These are phyloP conservation scores for Fusarium caatingaense DNA, from an alignment of 2,329 filamentous ascomycete species.

Conservation along the genomic window DNA sequence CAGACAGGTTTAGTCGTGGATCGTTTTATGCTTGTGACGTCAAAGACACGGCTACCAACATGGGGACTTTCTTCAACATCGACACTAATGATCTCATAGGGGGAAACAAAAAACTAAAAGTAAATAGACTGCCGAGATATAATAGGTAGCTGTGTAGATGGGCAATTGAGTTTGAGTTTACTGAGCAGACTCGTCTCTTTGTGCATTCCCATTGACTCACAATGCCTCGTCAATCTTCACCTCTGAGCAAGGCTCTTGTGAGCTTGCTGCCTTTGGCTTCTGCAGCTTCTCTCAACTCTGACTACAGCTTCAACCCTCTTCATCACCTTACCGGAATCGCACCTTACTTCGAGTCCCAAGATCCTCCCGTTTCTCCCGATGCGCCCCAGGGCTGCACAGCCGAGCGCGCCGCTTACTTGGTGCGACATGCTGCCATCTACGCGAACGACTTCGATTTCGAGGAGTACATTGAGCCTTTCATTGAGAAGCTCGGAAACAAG, in stretches of 20 bases:
- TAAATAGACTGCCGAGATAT: slow-evolving; percentile 3
- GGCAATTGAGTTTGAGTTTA: background rate
- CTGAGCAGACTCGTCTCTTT: background rate
- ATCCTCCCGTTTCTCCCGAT: slow-evolving; percentile 52
- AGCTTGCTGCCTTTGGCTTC: slow-evolving; percentile 24
- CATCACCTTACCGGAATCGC: slow-evolving; percentile 67
- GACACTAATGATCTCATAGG: slow-evolving; percentile 31
- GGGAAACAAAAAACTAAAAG: background rate
- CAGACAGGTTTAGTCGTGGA: slow-evolving; percentile 26
- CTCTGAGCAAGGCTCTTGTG: slow-evolving; percentile 13
- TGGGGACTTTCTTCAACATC: background rate
- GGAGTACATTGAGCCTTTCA: slow-evolving; percentile 66
- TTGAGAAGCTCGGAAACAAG: slow-evolving; percentile 69
- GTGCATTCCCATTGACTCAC: background rate
- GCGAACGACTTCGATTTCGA: slow-evolving; percentile 70
- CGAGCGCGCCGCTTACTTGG: slow-evolving; percentile 64
- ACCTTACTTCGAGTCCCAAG: slow-evolving; percentile 67
- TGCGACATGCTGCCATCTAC: slow-evolving; percentile 70
- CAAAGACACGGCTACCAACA: slow-evolving; percentile 11
- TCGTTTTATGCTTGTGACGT: slow-evolving; percentile 29
- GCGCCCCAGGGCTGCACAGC: slow-evolving; percentile 63
- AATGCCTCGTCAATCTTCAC: slow-evolving; percentile 24
- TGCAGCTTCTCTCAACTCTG: slow-evolving; percentile 54
- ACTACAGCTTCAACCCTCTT: slow-evolving; percentile 64
- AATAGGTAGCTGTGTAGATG: background rate